Evolutionary conservation across 305 asterid genomes (phyloP).

Genomic region (Solanum chacoense): DNA sequence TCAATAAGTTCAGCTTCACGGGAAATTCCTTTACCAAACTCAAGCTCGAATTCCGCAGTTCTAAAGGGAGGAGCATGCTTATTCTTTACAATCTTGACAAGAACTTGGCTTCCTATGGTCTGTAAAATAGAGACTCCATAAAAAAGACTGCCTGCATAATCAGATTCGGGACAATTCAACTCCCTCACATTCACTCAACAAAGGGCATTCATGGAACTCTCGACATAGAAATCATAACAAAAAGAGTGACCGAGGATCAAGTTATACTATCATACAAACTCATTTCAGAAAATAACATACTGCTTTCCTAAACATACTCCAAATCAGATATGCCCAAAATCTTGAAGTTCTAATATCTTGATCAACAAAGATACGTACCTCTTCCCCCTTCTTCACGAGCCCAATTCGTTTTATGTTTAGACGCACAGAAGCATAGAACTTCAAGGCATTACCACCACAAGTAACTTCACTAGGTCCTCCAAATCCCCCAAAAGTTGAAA

Average conservation of each 20-base stretch:
- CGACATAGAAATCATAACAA: not conserved
- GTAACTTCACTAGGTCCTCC: constrained; percentile 91
- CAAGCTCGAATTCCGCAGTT: constrained; percentile 74
- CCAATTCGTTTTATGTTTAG: constrained; percentile 76
- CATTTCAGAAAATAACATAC: not conserved
- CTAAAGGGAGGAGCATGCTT: constrained; percentile 90
- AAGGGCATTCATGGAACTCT: not conserved
- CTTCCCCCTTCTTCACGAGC: constrained; percentile 78
- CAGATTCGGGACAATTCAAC: not conserved
- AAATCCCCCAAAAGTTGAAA: constrained; percentile 64
- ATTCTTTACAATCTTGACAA: constrained; percentile 87
- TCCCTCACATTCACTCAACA: not conserved
- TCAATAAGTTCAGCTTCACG: constrained; percentile 73
- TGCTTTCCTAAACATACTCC: not conserved
- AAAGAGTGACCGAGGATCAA: not conserved
- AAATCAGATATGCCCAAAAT: not conserved
- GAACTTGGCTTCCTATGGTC: constrained; percentile 78
- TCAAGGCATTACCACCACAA: constrained; percentile 97
- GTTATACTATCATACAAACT: not conserved
- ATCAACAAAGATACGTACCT: constrained; percentile 35
- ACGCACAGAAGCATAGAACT: constrained; percentile 92
- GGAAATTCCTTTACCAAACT: constrained; percentile 87
- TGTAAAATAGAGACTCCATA: constrained; percentile 17
- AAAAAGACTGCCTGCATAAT: not conserved
- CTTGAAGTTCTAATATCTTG: not conserved